A percentile compares a stretch with the other conserved stretches of the same genome.
phyloP scores from a whole-genome alignment of 2,329 filamentous ascomycete genomes.

The Claviceps sp. region DNA sequence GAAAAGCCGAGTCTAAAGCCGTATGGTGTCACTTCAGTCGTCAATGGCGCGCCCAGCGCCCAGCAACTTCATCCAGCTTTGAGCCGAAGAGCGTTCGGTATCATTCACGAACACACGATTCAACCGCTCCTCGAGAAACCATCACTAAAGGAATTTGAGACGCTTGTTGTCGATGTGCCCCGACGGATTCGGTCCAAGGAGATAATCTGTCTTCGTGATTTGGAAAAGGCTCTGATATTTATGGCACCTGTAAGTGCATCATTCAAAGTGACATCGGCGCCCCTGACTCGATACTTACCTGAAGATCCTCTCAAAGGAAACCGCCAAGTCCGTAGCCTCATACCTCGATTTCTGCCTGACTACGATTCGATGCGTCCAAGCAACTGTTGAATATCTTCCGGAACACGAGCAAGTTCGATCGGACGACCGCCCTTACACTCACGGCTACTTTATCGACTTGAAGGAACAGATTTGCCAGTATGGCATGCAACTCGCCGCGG shows the following conservation, averaged over 20 bases:
- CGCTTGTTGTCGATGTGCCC: conserved; percentile 66
- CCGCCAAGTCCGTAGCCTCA: conserved; percentile 52
- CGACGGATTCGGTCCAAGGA: conserved; percentile 69
- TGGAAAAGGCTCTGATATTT: conserved; percentile 87
- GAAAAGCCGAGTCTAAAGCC: conserved; percentile 17
- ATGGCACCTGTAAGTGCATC: conserved; percentile 75
- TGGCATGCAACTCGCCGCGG: conserved; percentile 68
- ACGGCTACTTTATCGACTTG: conserved; percentile 93
- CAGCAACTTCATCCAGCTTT: conserved; percentile 44
- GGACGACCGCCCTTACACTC: conserved; percentile 80
- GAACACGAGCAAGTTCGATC: conserved; percentile 78
- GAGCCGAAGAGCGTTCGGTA: conserved; percentile 55
- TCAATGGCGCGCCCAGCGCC: conserved; percentile 40
- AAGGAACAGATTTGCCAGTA: conserved; percentile 87
- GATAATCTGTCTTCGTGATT: conserved; percentile 80
- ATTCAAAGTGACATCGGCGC: no score
- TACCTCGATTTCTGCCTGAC: conserved; percentile 86
- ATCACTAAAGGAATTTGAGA: conserved; percentile 65
- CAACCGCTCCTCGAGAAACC: conserved; percentile 63
- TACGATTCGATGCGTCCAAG: conserved; percentile 80
- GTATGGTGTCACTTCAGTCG: conserved; percentile 35
- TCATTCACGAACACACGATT: conserved; percentile 70
- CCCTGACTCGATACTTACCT: conserved; percentile 43
- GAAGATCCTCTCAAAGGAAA: conserved; percentile 64
- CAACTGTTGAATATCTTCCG: conserved; percentile 72